A percentile compares a stretch with the other conserved stretches of the same genome.
Evolutionary conservation across 495 filamentous ascomycete genomes (phyloP).

Genomic region (Talaromyces wortmannii): DNA sequence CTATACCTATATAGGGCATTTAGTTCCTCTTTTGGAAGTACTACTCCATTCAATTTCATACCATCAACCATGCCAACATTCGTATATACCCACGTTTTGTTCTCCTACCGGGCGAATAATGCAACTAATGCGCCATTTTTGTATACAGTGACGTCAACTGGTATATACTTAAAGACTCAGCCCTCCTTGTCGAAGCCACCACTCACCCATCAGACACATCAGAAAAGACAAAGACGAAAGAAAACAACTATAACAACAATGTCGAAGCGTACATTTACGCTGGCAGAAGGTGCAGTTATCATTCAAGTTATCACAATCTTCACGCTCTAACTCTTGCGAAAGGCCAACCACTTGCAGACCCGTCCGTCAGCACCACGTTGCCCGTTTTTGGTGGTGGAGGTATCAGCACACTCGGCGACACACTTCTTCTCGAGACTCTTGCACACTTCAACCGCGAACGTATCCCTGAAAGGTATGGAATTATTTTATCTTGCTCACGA

Average conservation of each 20-base stretch:
- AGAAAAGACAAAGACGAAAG: too few relatives aligned
- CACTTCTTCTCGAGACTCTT: slow-evolving; percentile 35
- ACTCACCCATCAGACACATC: neutral
- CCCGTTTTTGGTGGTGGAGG: slow-evolving; percentile 20
- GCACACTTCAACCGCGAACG: slow-evolving; percentile 54
- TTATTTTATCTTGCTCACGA: slow-evolving; percentile 1
- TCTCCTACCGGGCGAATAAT: too few relatives aligned
- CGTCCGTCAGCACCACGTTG: slow-evolving; percentile 18
- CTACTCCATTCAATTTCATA: too few relatives aligned
- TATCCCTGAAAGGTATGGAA: slow-evolving; percentile 31
- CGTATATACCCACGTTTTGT: too few relatives aligned
- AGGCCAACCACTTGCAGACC: slow-evolving; percentile 20
- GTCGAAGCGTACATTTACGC: slow-evolving; percentile 11
- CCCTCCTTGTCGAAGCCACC: too few relatives aligned
- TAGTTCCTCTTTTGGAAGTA: neutral
- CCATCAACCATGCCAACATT: too few relatives aligned
- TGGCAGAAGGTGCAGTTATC: slow-evolving; percentile 18
- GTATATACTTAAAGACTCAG: too few relatives aligned
- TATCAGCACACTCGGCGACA: slow-evolving; percentile 19
- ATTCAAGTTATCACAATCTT: neutral
- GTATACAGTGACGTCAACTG: too few relatives aligned
- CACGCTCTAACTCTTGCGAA: neutral
- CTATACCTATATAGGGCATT: neutral
- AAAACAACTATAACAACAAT: neutral
- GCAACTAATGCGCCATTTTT: too few relatives aligned